Percentiles rank a stretch among this genome's conserved stretches.
Conservation (phyloP, 1,139 yeast genomes). For the Geotrichum candidum region DNA sequence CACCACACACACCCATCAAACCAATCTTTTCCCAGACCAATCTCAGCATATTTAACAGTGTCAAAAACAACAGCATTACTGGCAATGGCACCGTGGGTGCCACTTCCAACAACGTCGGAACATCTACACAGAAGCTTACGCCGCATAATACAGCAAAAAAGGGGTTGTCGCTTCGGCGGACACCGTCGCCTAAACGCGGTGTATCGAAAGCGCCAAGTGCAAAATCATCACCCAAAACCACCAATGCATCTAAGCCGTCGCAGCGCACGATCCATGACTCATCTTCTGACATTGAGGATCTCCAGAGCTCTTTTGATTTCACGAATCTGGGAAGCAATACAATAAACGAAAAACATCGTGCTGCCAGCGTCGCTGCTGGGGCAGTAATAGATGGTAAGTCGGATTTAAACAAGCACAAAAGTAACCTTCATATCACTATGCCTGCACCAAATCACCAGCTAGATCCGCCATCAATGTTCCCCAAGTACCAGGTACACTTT, state of each 20-base stretch:
- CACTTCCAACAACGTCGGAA: slow-evolving; percentile 3
- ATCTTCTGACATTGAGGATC: slow-evolving; percentile 4
- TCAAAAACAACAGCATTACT: slow-evolving; percentile 1
- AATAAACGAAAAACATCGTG: not conserved
- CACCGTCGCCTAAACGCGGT: slow-evolving; percentile 20
- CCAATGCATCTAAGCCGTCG: not conserved
- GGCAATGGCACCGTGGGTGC: not conserved
- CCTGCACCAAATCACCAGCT: not conserved
- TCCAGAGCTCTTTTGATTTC: slow-evolving; percentile 9
- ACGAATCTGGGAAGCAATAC: not conserved
- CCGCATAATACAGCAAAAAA: slow-evolving; percentile 4
- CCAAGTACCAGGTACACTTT: not conserved
- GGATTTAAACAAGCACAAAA: not conserved
- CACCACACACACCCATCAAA: slow-evolving; percentile 15
- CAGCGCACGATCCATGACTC: slow-evolving; percentile 2
- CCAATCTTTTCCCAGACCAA: slow-evolving; percentile 14
- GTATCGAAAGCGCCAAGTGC: not conserved
- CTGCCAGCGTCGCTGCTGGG: not conserved
- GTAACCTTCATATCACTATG: not conserved
- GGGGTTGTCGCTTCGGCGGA: slow-evolving; percentile 14
- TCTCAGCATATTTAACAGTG: slow-evolving; percentile 2
- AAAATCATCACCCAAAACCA: slow-evolving; percentile 9
- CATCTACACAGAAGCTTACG: slow-evolving; percentile 3
- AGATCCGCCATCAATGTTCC: not conserved
- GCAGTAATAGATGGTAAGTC: not conserved